Conservation (phyloP, 2,329 filamentous ascomycete genomes). For the Monosporascus cannonballus region DNA sequence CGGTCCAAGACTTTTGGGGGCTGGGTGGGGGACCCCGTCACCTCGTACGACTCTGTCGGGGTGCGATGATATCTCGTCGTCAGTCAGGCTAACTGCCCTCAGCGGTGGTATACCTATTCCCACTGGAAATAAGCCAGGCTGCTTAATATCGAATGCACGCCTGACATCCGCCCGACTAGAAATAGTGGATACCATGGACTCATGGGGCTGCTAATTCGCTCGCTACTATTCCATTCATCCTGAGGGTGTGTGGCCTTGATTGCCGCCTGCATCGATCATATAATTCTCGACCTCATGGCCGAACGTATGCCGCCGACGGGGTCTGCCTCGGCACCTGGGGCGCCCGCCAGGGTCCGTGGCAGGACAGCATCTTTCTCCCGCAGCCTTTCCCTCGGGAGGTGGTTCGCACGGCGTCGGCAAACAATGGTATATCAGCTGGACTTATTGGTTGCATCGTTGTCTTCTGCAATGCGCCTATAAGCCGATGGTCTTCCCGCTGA, state of each 20-base stretch:
- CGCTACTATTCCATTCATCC: background rate
- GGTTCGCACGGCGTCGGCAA: background rate
- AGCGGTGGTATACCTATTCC: no score
- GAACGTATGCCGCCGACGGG: no score
- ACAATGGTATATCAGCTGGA: background rate
- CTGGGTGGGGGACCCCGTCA: background rate
- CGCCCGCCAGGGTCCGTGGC: background rate
- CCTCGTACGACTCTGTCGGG: no score
- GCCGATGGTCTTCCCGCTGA: slow-evolving; percentile 1
- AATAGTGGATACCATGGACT: background rate
- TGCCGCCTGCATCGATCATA: background rate
- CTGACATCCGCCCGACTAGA: background rate
- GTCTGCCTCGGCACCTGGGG: background rate
- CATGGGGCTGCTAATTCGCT: background rate
- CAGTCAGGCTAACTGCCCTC: background rate
- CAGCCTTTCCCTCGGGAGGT: no score
- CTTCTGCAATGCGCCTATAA: no score
- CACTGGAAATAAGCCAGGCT: no score
- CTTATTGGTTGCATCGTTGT: no score
- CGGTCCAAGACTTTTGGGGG: background rate
- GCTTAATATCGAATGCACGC: background rate
- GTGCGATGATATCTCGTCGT: background rate
- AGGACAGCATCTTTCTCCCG: background rate
- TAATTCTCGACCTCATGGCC: background rate
- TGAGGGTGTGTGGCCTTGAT: background rate